phyloP scores from a whole-genome alignment of 2,329 filamentous ascomycete genomes.

The Aspergillus caelatus region DNA sequence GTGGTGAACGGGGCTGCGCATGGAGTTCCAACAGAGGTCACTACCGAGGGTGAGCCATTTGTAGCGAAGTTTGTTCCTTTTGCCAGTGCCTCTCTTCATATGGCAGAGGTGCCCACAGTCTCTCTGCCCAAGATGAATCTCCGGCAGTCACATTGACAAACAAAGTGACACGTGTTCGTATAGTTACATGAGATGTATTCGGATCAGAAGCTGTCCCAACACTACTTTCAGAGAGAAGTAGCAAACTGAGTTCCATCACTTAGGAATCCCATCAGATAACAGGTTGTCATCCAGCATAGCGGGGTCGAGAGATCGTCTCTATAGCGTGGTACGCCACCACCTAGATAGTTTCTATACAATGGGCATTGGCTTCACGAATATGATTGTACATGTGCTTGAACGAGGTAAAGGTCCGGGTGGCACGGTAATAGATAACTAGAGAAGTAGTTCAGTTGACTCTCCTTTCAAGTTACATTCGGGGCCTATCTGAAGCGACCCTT shows the following conservation, averaged over 20 bases:
- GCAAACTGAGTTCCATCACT: neutral
- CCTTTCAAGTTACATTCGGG: neutral
- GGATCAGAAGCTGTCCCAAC: neutral
- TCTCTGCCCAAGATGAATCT: conserved; percentile 13
- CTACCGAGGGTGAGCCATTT: conserved; percentile 35
- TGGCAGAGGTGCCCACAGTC: conserved; percentile 44
- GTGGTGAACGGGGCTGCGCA: conserved; percentile 35
- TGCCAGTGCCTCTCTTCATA: conserved; percentile 51
- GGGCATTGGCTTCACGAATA: neutral
- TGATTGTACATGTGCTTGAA: neutral
- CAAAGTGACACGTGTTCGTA: neutral
- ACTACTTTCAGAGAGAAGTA: neutral
- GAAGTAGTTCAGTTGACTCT: neutral
- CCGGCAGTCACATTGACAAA: neutral
- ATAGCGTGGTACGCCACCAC: neutral
- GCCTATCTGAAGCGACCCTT: neutral
- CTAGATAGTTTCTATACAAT: neutral
- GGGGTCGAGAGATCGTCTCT: neutral
- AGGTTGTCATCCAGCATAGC: neutral
- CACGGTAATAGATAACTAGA: neutral
- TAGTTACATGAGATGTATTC: neutral
- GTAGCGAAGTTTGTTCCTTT: conserved; percentile 48
- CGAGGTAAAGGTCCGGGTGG: neutral
- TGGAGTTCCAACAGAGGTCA: conserved; percentile 35
- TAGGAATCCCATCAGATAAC: neutral